phyloP scores from a whole-genome alignment of 2,329 filamentous ascomycete genomes.

The Cordyceps pruinosa region DNA sequence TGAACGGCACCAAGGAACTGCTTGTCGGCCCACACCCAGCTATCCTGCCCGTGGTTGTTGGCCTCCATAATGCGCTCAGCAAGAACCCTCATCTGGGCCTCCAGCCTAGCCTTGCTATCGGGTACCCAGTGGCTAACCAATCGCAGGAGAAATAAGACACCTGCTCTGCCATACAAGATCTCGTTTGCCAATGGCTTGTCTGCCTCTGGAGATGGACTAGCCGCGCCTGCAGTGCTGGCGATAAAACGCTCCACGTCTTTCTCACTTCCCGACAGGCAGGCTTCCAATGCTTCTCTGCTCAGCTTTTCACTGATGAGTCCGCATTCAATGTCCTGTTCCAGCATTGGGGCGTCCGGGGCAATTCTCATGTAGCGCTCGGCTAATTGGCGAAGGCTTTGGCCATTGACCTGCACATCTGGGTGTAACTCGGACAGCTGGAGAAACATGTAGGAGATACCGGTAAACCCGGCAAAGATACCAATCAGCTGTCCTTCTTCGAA shows the following conservation, averaged over 20 bases:
- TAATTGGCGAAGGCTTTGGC: slow-evolving; percentile 38
- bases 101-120: slow-evolving; percentile 39
- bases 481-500: slow-evolving; percentile 30
- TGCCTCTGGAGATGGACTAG: not conserved
- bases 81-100: slow-evolving; percentile 49
- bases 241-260: slow-evolving; percentile 34
- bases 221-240: slow-evolving; percentile 26
- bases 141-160: slow-evolving; percentile 60
- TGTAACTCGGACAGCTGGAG: slow-evolving; percentile 38
- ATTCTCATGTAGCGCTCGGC: slow-evolving; percentile 40
- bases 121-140: slow-evolving; percentile 52
- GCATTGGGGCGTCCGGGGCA: slow-evolving; percentile 24
- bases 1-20: slow-evolving; percentile 60
- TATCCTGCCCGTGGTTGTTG: slow-evolving; percentile 31
- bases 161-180: slow-evolving; percentile 60
- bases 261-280: slow-evolving; percentile 34
- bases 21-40: slow-evolving; percentile 59
- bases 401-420: slow-evolving; percentile 36
- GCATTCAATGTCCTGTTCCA: slow-evolving; percentile 36
- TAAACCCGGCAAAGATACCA: slow-evolving; percentile 49
- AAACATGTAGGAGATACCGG: slow-evolving; percentile 50
- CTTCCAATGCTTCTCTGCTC: slow-evolving; percentile 38
- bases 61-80: slow-evolving; percentile 52
- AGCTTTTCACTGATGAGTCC: slow-evolving; percentile 45
- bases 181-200: slow-evolving; percentile 47